Base-by-base conservation (phyloP, 176 grass and related monocot genomes). In the Tillandsia fasciculata region DNA sequence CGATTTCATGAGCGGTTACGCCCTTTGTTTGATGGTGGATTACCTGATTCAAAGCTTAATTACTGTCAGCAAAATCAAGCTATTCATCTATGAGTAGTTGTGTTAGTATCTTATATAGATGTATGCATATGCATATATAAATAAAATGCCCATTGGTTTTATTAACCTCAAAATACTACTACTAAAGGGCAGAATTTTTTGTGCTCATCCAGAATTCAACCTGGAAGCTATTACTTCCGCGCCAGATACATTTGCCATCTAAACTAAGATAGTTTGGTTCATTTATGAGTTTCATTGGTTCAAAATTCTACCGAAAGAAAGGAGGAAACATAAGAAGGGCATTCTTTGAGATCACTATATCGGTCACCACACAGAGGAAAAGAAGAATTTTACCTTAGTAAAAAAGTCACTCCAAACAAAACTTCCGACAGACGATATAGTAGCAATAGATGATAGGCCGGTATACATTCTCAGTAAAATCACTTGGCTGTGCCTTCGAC, bases 401-500 rank as follows among this genome's bases (percentile, higher is more conserved):
- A 81, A 86, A 52, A 90, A 76, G 49, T 89, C 79, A 69, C 80
- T 79, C 48, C 74, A 81, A 71, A 93, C 74, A 78, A 93, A 85
- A 73, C 82, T 74, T 1, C 66, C 63, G 69, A 90, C 82, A 26
- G 86, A 83, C 65, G 83, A 87, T 48, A 85, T 70, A 78, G 83
- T 77, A 20, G 94, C 84, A 64, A 93, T 80, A 27, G 89, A 90
- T 50, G 94, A 99, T 67, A 93, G 70, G 79, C 82, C 90, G 2
- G 65, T 82, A 58, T 92, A 99, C 54, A 99, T n/a, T 65, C 79
- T 82, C 79, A 97, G 77, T 20, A 83, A 59, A 13, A 56, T 63
- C 2, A 72, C 72, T 69, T 79, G 66, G 54, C 86, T 93, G 48
- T 72, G 50, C 72, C 84, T 87, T 14, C 89, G 77, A 50, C 87